Evolutionary conservation across 2,329 filamentous ascomycete species (phyloP), one percentile per base, ranked within the genome.

Genomic region (Colletotrichum eleusines): DNA sequence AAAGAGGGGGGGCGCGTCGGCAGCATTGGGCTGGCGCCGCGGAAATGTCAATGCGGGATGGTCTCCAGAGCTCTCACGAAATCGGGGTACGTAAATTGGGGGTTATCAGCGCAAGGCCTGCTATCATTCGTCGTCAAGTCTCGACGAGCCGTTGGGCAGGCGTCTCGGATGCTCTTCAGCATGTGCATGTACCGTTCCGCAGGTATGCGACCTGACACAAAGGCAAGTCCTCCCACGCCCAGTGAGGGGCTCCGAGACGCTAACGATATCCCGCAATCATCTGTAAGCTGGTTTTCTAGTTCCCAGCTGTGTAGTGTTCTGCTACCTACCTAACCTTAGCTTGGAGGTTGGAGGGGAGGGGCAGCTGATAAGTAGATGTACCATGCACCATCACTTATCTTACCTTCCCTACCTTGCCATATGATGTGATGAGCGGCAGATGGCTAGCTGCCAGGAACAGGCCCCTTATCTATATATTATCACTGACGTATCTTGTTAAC

Each of bases 81-180:
- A 79, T 81, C 77, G 74, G 75, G 79, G 77, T 80, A 80, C 78
- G 80, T 81, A 81, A 80, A 72, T 67, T 44, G 33, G 59, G 38
- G 58, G 58, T 71, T 71, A 71, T 71, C 69, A 48, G 44, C 20
- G 46, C 28, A 20, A 61, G 58, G 20, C 63, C 61, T n/a, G 51
- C 54, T 71, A 61, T 69, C 64, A 76, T 73, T 77, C 67, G 59
- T 68, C 64, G 60, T 63, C 60, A 31, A 28, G 48, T 51, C 74
- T 73, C 76, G 74, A 73, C 74, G 66, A 71, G 50, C 70, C 73
- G 63, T 68, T 66, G 61, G 63, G 64, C 57, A 40, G n/a, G n/a
- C n/a, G n/a, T n/a, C n/a, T n/a, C n/a, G 58, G 50, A 50, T 8
- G 55, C 31, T 28, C 42, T 61, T 35, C 16, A n/a, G 35, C 48